A percentile compares a stretch with the other conserved stretches of the same genome.
phyloP scores from a whole-genome alignment of 345 rosid species.

The Hevea brasiliensis region DNA sequence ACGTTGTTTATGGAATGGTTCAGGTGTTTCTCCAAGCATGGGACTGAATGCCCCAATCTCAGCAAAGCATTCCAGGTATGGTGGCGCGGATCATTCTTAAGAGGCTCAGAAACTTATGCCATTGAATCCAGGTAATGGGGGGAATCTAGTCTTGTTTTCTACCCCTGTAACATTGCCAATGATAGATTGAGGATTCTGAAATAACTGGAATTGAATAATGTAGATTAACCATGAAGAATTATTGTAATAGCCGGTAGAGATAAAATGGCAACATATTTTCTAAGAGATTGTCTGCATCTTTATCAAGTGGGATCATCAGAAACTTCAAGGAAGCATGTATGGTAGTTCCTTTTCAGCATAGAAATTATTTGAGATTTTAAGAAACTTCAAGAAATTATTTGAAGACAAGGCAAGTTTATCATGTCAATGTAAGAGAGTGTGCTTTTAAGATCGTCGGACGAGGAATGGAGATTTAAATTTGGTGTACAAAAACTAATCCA shows the following conservation, averaged over 20 bases:
- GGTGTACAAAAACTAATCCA: too few species aligned
- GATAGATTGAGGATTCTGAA: constrained; percentile 26
- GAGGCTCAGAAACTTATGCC: constrained; percentile 65
- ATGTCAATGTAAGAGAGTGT: too few species aligned
- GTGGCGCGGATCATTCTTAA: constrained; percentile 92
- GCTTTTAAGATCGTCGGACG: too few species aligned
- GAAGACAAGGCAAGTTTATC: too few species aligned
- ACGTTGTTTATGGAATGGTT: constrained; percentile 89
- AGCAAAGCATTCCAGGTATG: constrained; percentile 92
- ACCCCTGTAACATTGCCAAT: constrained; percentile 13
- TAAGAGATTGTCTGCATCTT: neutral
- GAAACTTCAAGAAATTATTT: too few species aligned
- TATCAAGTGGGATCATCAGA: neutral
- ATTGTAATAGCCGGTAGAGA: constrained; percentile 23
- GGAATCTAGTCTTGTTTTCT: constrained; percentile 11
- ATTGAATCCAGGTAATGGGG: constrained; percentile 47
- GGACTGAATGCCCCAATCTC: constrained; percentile 83
- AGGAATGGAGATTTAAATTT: too few species aligned
- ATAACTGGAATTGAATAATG: constrained; percentile 24
- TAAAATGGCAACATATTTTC: constrained; percentile 7
- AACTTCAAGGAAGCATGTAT: too few species aligned
- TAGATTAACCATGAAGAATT: constrained; percentile 25
- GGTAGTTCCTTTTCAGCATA: too few species aligned
- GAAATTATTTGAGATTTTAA: too few species aligned
- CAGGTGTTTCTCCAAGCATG: constrained; percentile 75